Conservation (phyloP, 345 rosid genomes). For the Theobroma cacao region DNA sequence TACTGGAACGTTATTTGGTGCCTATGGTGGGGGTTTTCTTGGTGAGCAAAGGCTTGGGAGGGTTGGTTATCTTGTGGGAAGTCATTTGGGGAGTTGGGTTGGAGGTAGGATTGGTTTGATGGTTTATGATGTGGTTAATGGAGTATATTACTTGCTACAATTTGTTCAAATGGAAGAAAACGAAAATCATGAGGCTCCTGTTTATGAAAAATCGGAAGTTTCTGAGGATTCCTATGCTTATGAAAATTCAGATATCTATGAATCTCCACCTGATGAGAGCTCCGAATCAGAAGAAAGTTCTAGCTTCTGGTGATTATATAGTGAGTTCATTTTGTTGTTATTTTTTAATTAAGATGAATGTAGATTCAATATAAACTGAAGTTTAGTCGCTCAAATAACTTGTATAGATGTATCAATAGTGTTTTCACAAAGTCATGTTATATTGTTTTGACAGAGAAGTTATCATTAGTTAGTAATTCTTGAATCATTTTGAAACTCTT, state of each 20-base stretch:
- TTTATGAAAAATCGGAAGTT: constrained; percentile 1
- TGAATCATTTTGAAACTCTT: neutral
- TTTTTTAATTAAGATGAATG: neutral
- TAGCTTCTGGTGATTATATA: constrained; percentile 17
- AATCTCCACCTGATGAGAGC: constrained; percentile 4
- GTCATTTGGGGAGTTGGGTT: constrained; percentile 93
- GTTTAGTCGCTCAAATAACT: neutral
- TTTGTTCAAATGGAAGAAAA: constrained; percentile 2
- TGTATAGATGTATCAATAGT: neutral
- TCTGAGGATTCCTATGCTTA: constrained; percentile 3
- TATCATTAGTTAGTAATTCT: neutral
- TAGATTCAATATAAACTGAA: neutral
- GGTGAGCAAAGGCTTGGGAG: constrained; percentile 87
- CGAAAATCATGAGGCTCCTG: neutral
- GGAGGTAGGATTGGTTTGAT: constrained; percentile 92
- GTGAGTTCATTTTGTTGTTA: neutral
- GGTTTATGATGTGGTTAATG: constrained; percentile 83
- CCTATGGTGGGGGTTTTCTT: constrained; percentile 70
- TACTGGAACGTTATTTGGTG: constrained; percentile 80
- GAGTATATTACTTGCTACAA: constrained; percentile 48
- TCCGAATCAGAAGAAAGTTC: neutral
- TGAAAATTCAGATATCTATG: constrained; percentile 3
- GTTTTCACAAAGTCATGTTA: neutral
- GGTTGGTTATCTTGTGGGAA: constrained; percentile 85
- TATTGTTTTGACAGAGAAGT: neutral